Conservation (phyloP, 371 early-diverging fungal genomes). For the Circinella minor region DNA sequence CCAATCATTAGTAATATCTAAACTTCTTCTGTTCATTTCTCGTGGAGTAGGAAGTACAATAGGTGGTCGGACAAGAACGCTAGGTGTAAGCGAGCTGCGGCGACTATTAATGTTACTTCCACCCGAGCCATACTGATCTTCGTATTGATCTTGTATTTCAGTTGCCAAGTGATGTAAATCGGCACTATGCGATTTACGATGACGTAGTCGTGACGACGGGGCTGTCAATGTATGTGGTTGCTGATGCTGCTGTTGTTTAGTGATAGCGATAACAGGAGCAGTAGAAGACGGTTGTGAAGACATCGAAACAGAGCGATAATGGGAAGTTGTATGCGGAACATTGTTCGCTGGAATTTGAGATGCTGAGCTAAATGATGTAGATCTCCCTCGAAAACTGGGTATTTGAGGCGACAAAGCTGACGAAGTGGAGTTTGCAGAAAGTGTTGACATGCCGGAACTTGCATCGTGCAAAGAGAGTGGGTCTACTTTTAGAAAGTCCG, state of each 20-base stretch:
- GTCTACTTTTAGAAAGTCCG: constrained; percentile 61
- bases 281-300: constrained; percentile 7
- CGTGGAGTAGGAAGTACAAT: constrained; percentile 36
- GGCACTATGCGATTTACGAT: constrained; percentile 52
- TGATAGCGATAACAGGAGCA: neutral
- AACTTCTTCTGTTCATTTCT: constrained; percentile 32
- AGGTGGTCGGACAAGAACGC: constrained; percentile 39
- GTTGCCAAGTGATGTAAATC: constrained; percentile 32
- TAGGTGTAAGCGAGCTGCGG: constrained; percentile 36
- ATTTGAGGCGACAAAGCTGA: constrained; percentile 32
- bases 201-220: constrained; percentile 25
- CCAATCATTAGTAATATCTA: constrained; percentile 50
- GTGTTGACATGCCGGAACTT: constrained; percentile 30
- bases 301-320: constrained; percentile 28
- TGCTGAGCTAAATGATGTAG: constrained; percentile 38
- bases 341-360: constrained; percentile 6
- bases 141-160: neutral
- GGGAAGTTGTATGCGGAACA: constrained; percentile 6
- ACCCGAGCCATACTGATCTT: neutral
- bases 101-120: constrained; percentile 15
- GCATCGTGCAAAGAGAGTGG: constrained; percentile 51
- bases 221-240: neutral
- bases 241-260: constrained; percentile 4
- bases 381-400: constrained; percentile 25
- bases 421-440: constrained; percentile 27